These are phyloP conservation scores for thale cress (Arabidopsis thaliana) DNA, from an alignment of 345 rosid species.

Conservation along the genomic window TAIR10.1 NC_003076.8:98001-98500, in stretches of 20 bases:
- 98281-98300: slow-evolving; percentile 44
- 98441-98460: neutral
- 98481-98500: slow-evolving; percentile 29
- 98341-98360: slow-evolving; percentile 61
- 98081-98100: neutral
- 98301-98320: slow-evolving; percentile 40
- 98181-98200: neutral
- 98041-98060: slow-evolving; percentile 22
- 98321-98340: slow-evolving; percentile 8
- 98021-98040: slow-evolving; percentile 11
- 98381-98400: slow-evolving; percentile 99
- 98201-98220: neutral
- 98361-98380: slow-evolving; percentile 93
- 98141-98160: neutral
- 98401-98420: slow-evolving; percentile 97
- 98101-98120: slow-evolving; percentile 4
- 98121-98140: neutral
- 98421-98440: slow-evolving; percentile 35
- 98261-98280: slow-evolving; percentile 56
- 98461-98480: neutral
- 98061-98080: slow-evolving; percentile 23
- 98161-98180: neutral
- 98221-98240: slow-evolving; percentile 69
- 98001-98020: slow-evolving; percentile 13
- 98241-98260: slow-evolving; percentile 94